Conservation (phyloP, 225 moss, liverwort and hornwort genomes). For the Thuidium tamariscinum region DNA sequence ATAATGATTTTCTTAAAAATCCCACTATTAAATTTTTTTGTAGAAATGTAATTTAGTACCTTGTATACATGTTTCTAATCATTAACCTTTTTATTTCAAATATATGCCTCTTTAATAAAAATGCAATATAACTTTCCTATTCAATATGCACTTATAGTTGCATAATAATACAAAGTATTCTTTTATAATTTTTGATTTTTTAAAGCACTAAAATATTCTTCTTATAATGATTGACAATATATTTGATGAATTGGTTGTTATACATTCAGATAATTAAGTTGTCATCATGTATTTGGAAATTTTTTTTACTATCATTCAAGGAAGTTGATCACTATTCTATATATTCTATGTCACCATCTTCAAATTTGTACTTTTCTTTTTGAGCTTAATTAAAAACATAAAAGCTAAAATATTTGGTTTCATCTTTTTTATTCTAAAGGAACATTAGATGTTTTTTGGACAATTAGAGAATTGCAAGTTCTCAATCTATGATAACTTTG, state of each 20-base stretch:
- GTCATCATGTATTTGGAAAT: neutral
- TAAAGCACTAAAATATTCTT: neutral
- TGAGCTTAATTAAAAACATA: neutral
- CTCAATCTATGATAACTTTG: no score
- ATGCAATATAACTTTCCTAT: neutral
- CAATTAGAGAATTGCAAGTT: no score
- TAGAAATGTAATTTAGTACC: neutral
- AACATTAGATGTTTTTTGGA: no score
- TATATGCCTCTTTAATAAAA: neutral
- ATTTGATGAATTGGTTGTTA: neutral
- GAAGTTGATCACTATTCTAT: neutral
- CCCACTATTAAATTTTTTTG: accelerated
- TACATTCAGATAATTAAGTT: neutral
- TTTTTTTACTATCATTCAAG: neutral
- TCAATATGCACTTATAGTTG: neutral
- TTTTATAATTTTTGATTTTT: neutral
- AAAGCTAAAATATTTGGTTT: neutral
- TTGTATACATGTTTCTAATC: neutral
- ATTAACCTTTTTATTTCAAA: neutral
- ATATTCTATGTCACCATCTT: neutral
- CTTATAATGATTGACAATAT: neutral
- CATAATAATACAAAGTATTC: no score
- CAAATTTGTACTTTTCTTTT: neutral
- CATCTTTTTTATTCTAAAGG: neutral
- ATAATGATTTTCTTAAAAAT: no score